A percentile compares a stretch with the other conserved stretches of the same genome.
These are phyloP conservation scores for Vigna mungo DNA, from an alignment of 306 rosid genomes.

Conservation along the genomic window DNA sequence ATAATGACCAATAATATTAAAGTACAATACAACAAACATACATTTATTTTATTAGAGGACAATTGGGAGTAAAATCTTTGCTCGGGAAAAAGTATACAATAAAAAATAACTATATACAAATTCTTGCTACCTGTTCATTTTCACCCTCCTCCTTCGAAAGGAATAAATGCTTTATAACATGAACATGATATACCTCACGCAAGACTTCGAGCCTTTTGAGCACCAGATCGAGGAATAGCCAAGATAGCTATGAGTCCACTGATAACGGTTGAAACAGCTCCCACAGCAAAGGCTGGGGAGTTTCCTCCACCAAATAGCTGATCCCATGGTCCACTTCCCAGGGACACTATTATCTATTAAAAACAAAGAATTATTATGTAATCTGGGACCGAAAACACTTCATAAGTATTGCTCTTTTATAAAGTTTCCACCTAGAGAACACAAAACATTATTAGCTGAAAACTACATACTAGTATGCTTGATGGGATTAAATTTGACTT, in stretches of 20 bases:
- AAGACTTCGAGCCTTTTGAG: slow-evolving; percentile 70
- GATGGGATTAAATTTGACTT: slow-evolving; percentile 7
- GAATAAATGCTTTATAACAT: slow-evolving; percentile 47
- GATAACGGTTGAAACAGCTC: slow-evolving; percentile 82
- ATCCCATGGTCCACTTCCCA: slow-evolving; percentile 99
- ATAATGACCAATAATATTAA: slow-evolving; percentile 46
- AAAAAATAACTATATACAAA: slow-evolving; percentile 58
- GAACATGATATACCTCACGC: slow-evolving; percentile 77
- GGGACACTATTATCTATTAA: slow-evolving; percentile 83
- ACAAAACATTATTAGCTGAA: slow-evolving; percentile 6
- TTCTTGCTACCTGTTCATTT: slow-evolving; percentile 49
- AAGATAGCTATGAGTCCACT: slow-evolving; percentile 86
- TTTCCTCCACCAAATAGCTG: slow-evolving; percentile 99
- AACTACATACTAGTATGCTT: slow-evolving; percentile 25
- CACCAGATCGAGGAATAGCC: slow-evolving; percentile 86
- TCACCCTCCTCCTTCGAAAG: slow-evolving; percentile 41
- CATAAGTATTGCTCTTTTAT: background rate
- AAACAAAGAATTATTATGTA: slow-evolving; percentile 43
- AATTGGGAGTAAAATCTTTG: slow-evolving; percentile 35
- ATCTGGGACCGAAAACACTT: slow-evolving; percentile 31
- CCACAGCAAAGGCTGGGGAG: slow-evolving; percentile 92
- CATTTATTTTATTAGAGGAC: slow-evolving; percentile 40
- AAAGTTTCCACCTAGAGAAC: slow-evolving; percentile 12
- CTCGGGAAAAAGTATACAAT: slow-evolving; percentile 39
- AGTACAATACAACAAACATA: slow-evolving; percentile 44